phyloP scores from a whole-genome alignment of 495 filamentous ascomycete species.

The Lasiosphaeria hispida region DNA sequence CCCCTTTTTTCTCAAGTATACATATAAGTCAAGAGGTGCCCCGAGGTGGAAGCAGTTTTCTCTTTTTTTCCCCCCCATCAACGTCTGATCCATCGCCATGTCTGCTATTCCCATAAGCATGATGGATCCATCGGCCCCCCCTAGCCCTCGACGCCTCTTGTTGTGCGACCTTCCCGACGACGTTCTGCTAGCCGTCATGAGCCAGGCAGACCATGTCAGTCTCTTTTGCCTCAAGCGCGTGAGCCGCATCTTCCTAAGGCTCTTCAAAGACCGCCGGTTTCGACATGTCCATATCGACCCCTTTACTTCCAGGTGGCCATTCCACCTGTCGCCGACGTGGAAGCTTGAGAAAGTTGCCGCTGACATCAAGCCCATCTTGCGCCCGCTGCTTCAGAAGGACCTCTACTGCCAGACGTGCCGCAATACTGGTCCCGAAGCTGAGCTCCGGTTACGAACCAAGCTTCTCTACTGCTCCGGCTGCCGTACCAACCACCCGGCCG shows the following conservation, averaged over 20 bases:
- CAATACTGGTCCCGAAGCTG: neutral
- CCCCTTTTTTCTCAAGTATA: too few relatives aligned
- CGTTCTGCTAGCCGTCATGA: neutral
- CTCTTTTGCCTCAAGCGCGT: neutral
- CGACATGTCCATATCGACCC: neutral
- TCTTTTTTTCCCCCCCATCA: too few relatives aligned
- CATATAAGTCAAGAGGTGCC: too few relatives aligned
- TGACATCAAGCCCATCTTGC: neutral
- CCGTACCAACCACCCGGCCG: neutral
- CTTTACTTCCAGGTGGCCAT: neutral
- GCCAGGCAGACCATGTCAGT: constrained; percentile 1
- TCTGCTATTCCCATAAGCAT: too few relatives aligned
- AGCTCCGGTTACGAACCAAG: neutral
- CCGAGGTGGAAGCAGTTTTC: too few relatives aligned
- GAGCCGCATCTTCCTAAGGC: neutral
- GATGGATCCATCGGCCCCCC: too few relatives aligned
- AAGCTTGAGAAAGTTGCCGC: neutral
- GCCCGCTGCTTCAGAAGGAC: neutral
- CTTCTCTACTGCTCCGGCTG: constrained; percentile 1
- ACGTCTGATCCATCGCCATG: too few relatives aligned
- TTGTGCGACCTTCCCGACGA: constrained; percentile 1
- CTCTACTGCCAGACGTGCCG: constrained; percentile 3
- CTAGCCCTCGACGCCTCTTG: neutral
- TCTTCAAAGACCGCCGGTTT: neutral
- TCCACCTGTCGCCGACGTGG: neutral